Evolutionary conservation across 1,284 basidiomycete genomes (phyloP).

Genomic region (Dichomitus squalens): DNA sequence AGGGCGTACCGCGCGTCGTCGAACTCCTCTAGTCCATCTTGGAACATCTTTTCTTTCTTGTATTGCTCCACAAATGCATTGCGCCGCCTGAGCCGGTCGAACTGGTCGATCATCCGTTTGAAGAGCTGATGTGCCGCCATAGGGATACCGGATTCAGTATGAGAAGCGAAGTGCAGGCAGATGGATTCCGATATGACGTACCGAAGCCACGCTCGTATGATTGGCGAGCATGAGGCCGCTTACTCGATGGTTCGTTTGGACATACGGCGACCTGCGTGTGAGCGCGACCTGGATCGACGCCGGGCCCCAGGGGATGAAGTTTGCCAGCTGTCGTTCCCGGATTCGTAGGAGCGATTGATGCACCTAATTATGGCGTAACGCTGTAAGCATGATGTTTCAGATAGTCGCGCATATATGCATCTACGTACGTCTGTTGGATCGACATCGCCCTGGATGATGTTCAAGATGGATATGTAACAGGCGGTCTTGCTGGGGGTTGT

Average conservation of each 20-base stretch:
- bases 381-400: background rate
- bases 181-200: constrained; percentile 43
- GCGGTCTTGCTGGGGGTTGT: constrained; percentile 89
- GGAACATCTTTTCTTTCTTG: constrained; percentile 95
- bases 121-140: constrained; percentile 77
- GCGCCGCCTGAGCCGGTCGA: constrained; percentile 84
- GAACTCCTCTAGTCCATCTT: constrained; percentile 90
- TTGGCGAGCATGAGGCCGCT: constrained; percentile 99
- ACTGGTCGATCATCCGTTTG: constrained; percentile 96
- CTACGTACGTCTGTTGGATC: constrained; percentile 90
- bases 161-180: background rate
- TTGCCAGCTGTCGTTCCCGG: constrained; percentile 94
- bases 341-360: constrained; percentile 98
- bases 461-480: constrained; percentile 97
- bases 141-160: background rate
- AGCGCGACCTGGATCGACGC: constrained; percentile 98
- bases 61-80: constrained; percentile 98
- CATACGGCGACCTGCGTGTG: constrained; percentile 89
- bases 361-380: constrained; percentile 53
- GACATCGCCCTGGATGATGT: constrained; percentile 98
- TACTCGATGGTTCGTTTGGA: constrained; percentile 88
- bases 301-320: constrained; percentile 99
- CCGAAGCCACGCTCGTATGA: constrained; percentile 95
- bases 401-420: background rate
- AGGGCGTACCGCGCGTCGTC: constrained; percentile 83